Evolutionary conservation across 768 basidiomycete genomes (phyloP).

Genomic region (Glaciozyma antarctica): DNA sequence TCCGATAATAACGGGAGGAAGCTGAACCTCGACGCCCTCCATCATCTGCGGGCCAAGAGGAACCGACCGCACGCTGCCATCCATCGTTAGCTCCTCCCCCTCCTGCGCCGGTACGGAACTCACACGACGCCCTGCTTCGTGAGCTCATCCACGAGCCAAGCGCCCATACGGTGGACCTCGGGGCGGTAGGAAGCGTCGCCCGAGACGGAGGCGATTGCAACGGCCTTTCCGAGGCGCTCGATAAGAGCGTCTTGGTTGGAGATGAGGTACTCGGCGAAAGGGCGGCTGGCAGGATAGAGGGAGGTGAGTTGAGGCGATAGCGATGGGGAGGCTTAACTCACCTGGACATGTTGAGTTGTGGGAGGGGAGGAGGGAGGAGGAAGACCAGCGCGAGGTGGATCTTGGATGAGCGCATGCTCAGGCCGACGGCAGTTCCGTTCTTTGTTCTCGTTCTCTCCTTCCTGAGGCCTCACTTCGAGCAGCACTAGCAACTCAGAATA

Average conservation of each 20-base stretch:
- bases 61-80: conserved; percentile 52
- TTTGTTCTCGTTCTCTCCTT: no score
- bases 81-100: neutral
- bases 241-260: conserved; percentile 64
- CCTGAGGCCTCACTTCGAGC: no score
- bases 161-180: conserved; percentile 52
- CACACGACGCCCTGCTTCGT: conserved; percentile 54
- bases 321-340: no score
- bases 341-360: no score
- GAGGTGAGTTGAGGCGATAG: no score
- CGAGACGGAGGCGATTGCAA: conserved; percentile 32
- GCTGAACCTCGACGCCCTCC: conserved; percentile 59
- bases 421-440: no score
- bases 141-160: conserved; percentile 67
- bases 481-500: no score
- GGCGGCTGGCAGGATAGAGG: conserved; percentile 1
- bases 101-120: neutral
- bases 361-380: no score
- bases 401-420: no score
- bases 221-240: conserved; percentile 16
- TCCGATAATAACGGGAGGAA: conserved; percentile 79
- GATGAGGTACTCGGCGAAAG: conserved; percentile 50
- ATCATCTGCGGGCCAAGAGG: conserved; percentile 67
- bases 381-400: no score
- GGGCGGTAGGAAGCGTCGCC: conserved; percentile 56